Evolutionary conservation across 345 rosid genomes (phyloP).

Genomic region (Moringa oleifera): DNA sequence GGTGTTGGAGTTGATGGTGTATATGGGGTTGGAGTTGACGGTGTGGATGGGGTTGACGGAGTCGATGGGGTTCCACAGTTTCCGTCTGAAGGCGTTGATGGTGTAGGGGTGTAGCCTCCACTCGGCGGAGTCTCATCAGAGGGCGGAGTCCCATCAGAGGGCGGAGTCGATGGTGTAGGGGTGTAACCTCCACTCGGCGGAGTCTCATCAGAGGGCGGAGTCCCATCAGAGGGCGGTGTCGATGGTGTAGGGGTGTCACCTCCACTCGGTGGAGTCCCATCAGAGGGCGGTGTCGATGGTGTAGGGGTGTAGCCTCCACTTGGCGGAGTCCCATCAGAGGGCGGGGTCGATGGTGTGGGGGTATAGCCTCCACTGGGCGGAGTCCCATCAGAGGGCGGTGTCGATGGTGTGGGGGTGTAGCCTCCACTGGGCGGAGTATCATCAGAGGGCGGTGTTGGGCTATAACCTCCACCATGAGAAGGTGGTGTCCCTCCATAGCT

Average conservation of each 20-base stretch:
- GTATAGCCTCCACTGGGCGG: conserved; percentile 29
- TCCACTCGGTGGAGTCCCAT: conserved; percentile 32
- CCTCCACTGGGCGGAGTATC: conserved; percentile 32
- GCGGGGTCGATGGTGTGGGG: conserved; percentile 13
- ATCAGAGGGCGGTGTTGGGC: too few species aligned
- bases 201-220: conserved; percentile 17
- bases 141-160: conserved; percentile 26
- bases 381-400: conserved; percentile 6
- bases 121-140: conserved; percentile 29
- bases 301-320: conserved; percentile 22
- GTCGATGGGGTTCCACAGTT: background rate
- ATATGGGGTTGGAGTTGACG: conserved; percentile 26
- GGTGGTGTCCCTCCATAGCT: conserved; percentile 1
- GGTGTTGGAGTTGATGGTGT: conserved; percentile 28
- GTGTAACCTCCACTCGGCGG: conserved; percentile 28
- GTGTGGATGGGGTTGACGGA: conserved; percentile 16
- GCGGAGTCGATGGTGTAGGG: conserved; percentile 11
- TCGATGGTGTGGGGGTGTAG: conserved; percentile 8
- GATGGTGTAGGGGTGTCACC: conserved; percentile 11
- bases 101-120: conserved; percentile 13
- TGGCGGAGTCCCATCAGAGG: conserved; percentile 27
- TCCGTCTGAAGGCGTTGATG: background rate
- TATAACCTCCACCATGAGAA: too few species aligned
- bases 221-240: conserved; percentile 1
- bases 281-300: conserved; percentile 7